Evolutionary conservation across 1,139 yeast species (phyloP).

Genomic region (Geotrichum klebahnii): DNA sequence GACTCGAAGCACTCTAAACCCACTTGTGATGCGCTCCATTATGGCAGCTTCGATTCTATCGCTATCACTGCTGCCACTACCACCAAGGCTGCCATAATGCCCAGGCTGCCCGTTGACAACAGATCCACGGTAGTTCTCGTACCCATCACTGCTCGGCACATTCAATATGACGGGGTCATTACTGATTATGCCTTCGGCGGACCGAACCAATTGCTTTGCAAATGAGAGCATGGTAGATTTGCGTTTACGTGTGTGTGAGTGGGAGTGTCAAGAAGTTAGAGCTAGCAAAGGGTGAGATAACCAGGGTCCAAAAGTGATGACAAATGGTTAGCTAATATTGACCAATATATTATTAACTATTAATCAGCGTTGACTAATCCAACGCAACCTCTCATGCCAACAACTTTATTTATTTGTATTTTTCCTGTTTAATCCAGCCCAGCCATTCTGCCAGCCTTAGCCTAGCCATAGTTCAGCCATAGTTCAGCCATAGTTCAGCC

Average conservation of each 20-base stretch:
- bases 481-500: too few relatives aligned
- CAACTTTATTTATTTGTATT: too few relatives aligned
- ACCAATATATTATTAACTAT: too few relatives aligned
- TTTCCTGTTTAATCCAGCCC: too few relatives aligned
- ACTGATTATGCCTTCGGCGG: conserved; percentile 52
- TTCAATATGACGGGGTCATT: conserved; percentile 35
- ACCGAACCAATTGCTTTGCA: conserved; percentile 76
- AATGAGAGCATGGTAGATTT: conserved; percentile 67
- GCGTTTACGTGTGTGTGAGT: not conserved
- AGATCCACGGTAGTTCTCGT: conserved; percentile 6
- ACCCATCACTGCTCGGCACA: conserved; percentile 23
- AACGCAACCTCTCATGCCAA: too few relatives aligned
- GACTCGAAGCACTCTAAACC: conserved; percentile 55
- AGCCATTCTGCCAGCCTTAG: too few relatives aligned
- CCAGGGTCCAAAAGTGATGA: not conserved
- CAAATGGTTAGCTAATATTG: too few relatives aligned
- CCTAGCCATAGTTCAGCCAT: too few relatives aligned
- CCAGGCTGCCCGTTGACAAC: too few relatives aligned
- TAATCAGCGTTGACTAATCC: too few relatives aligned
- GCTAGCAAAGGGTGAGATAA: not conserved
- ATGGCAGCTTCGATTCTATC: conserved; percentile 46
- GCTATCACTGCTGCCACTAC: conserved; percentile 19
- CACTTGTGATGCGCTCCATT: conserved; percentile 40
- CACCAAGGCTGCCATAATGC: not conserved
- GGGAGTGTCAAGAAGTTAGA: not conserved